phyloP scores from a whole-genome alignment of 495 filamentous ascomycete genomes.

The Penicillium psychrofluorescens region DNA sequence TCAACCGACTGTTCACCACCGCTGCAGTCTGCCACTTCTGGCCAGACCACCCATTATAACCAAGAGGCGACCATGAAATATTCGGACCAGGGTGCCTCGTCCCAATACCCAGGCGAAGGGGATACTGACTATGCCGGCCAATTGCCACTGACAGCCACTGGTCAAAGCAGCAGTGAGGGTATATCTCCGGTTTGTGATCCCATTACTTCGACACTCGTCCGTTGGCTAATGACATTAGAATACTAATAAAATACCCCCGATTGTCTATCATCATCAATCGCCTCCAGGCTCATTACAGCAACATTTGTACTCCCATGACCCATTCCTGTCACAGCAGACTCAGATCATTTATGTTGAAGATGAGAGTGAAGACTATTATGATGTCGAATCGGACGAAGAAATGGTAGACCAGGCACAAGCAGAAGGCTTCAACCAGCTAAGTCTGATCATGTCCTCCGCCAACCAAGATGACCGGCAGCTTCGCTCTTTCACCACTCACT shows the following conservation, averaged over 20 bases:
- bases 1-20: slow-evolving; percentile 4
- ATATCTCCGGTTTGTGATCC: no score
- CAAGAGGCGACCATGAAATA: neutral
- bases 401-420: slow-evolving; percentile 44
- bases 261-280: slow-evolving; percentile 7
- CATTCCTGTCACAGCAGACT: slow-evolving; percentile 6
- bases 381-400: slow-evolving; percentile 66
- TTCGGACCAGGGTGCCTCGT: neutral
- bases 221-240: no score
- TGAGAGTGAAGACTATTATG: slow-evolving; percentile 52
- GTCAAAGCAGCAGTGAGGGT: no score
- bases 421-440: slow-evolving; percentile 46
- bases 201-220: no score
- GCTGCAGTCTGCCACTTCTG: neutral
- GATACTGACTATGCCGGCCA: no score
- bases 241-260: neutral
- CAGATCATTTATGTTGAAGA: slow-evolving; percentile 35
- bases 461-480: slow-evolving; percentile 42
- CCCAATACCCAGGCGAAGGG: no score
- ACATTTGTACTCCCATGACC: slow-evolving; percentile 3
- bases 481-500: slow-evolving; percentile 56
- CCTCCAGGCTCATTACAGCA: slow-evolving; percentile 3
- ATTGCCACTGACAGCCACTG: no score
- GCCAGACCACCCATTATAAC: neutral
- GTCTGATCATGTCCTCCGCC: slow-evolving; percentile 41